These are phyloP conservation scores for Sinapis alba DNA, from an alignment of 441 rosid genomes.

Conservation along the genomic window DNA sequence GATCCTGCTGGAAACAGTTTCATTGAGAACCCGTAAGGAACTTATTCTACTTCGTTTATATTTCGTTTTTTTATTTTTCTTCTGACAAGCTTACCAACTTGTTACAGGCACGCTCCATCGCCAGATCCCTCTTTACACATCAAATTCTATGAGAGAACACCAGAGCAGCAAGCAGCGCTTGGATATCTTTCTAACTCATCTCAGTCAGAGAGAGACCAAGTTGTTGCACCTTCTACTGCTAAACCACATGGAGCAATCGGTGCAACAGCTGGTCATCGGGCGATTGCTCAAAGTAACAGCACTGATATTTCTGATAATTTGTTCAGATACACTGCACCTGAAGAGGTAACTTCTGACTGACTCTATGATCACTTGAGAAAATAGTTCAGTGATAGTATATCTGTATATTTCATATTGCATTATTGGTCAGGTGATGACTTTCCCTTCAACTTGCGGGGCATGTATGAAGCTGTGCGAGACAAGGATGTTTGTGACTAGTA, in stretches of 20 bases:
- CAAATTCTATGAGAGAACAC: slow-evolving; percentile 89
- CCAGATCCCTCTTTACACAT: slow-evolving; percentile 74
- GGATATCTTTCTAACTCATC: slow-evolving; percentile 72
- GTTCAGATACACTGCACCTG: slow-evolving; percentile 84
- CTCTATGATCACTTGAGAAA: neutral
- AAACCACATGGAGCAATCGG: slow-evolving; percentile 84
- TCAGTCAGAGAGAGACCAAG: slow-evolving; percentile 39
- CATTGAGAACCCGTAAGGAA: slow-evolving; percentile 91
- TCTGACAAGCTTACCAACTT: slow-evolving; percentile 29
- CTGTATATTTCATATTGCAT: slow-evolving; percentile 1
- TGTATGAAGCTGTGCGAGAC: slow-evolving; percentile 78
- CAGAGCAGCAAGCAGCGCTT: slow-evolving; percentile 78
- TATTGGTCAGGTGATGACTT: slow-evolving; percentile 81
- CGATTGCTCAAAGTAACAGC: slow-evolving; percentile 88
- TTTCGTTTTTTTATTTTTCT: neutral
- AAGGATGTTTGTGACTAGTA: slow-evolving; percentile 95
- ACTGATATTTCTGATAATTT: slow-evolving; percentile 78
- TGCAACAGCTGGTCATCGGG: slow-evolving; percentile 81
- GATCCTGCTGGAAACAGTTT: slow-evolving; percentile 99
- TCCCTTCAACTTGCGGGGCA: slow-evolving; percentile 91
- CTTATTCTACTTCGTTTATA: neutral
- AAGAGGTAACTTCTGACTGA: slow-evolving; percentile 60
- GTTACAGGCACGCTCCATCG: slow-evolving; percentile 79
- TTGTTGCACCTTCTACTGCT: slow-evolving; percentile 45
- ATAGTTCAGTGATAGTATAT: neutral